Conservation (phyloP, 176 grass and related monocot genomes). For the Avena insularis region DNA sequence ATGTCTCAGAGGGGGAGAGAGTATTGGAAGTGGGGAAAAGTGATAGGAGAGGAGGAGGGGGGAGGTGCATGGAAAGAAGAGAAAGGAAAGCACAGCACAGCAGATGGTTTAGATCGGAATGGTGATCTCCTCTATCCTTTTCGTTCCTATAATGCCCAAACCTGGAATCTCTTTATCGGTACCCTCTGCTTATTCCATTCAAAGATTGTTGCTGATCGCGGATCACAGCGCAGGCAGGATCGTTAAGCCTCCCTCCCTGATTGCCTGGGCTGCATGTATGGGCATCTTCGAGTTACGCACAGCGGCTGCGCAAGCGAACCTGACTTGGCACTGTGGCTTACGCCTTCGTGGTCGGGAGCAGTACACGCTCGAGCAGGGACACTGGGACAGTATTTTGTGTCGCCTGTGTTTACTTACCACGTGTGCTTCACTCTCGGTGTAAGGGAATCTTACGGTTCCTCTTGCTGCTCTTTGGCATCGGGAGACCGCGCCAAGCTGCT, state of each 20-base stretch:
- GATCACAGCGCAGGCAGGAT: not conserved
- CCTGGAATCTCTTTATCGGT: constrained; percentile 35
- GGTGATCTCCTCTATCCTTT: constrained; percentile 55
- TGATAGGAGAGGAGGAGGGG: constrained; percentile 18
- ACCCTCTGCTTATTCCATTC: constrained; percentile 29
- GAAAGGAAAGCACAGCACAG: constrained; percentile 55
- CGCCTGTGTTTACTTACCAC: not conserved
- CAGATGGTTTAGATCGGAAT: constrained; percentile 58
- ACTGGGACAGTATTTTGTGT: not conserved
- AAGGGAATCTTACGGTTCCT: constrained; percentile 27
- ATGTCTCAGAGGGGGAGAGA: constrained; percentile 39
- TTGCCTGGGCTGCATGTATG: not conserved
- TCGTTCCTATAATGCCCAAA: constrained; percentile 49
- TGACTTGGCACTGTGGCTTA: constrained; percentile 39
- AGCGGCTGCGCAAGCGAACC: not conserved
- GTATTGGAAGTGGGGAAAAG: constrained; percentile 64
- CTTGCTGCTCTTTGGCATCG: constrained; percentile 8
- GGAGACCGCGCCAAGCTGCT: not conserved
- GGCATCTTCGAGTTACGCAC: constrained; percentile 50
- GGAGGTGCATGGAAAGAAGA: constrained; percentile 58
- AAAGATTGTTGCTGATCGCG: constrained; percentile 33
- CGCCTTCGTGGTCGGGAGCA: not conserved
- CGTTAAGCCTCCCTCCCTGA: not conserved
- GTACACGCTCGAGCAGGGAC: not conserved
- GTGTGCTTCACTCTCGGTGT: not conserved